phyloP scores from a whole-genome alignment of 495 filamentous ascomycete genomes.

The Lichina pygmaea region DNA sequence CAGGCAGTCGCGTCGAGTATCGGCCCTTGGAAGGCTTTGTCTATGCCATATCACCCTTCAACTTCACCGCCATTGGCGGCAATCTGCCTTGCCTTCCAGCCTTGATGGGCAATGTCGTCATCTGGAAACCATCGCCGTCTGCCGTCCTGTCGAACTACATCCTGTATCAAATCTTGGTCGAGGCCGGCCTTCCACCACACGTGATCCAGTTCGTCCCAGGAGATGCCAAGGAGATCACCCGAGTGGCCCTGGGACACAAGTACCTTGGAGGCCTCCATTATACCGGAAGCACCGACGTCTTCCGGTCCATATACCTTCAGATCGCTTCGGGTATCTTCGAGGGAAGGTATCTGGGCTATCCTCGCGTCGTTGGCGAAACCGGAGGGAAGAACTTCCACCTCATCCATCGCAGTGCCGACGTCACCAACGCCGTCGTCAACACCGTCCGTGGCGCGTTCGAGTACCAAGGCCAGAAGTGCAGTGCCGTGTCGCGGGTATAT shows the following conservation, averaged over 20 bases:
- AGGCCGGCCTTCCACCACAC: conserved; percentile 52
- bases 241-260: conserved; percentile 34
- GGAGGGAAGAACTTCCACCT: conserved; percentile 87
- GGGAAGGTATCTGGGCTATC: conserved; percentile 44
- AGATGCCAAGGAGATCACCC: conserved; percentile 46
- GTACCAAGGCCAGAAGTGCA: conserved; percentile 79
- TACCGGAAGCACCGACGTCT: conserved; percentile 58
- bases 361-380: conserved; percentile 63
- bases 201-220: conserved; percentile 71
- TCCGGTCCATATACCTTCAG: conserved; percentile 43
- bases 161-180: conserved; percentile 63
- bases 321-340: conserved; percentile 43
- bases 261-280: conserved; percentile 59
- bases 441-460: conserved; percentile 74
- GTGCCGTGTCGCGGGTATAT: conserved; percentile 52
- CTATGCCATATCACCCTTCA: conserved; percentile 68
- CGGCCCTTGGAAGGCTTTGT: conserved; percentile 69
- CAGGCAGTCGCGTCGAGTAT: conserved; percentile 38
- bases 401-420: conserved; percentile 44
- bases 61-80: conserved; percentile 68
- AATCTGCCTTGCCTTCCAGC: conserved; percentile 50
- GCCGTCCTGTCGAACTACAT: conserved; percentile 50
- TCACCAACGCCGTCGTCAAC: conserved; percentile 49
- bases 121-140: conserved; percentile 71
- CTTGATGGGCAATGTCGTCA: conserved; percentile 60